These are phyloP conservation scores for Suillus subluteus DNA, from an alignment of 768 basidiomycete genomes.

Conservation along the genomic window DNA sequence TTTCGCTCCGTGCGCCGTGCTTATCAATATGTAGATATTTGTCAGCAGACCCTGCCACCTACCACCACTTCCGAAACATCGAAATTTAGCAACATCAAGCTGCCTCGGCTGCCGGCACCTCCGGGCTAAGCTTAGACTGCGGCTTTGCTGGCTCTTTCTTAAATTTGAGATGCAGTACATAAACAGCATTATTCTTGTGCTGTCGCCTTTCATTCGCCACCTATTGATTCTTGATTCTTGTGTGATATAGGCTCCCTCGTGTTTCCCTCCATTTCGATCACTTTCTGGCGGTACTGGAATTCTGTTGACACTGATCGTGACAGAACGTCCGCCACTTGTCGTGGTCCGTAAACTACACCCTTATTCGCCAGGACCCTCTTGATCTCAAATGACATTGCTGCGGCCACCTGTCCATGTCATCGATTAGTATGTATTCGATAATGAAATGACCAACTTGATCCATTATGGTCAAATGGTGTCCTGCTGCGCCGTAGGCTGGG, in stretches of 20 bases:
- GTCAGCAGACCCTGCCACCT: no score
- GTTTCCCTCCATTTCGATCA: background rate
- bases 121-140: background rate
- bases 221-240: background rate
- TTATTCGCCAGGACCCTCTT: background rate
- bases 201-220: background rate
- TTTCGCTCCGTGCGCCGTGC: no score
- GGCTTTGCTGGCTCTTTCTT: background rate
- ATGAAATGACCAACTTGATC: background rate
- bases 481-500: background rate
- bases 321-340: background rate
- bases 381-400: background rate
- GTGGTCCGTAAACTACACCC: no score
- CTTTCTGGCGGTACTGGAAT: background rate
- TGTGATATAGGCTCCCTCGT: background rate
- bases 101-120: background rate
- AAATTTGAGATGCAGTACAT: background rate
- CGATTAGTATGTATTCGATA: background rate
- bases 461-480: background rate
- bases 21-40: no score
- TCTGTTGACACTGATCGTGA: background rate
- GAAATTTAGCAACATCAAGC: no score
- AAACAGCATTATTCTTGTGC: background rate
- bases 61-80: no score
- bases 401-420: background rate